Conservation (phyloP, 2,329 filamentous ascomycete genomes). For the Zasmidium cellare region DNA sequence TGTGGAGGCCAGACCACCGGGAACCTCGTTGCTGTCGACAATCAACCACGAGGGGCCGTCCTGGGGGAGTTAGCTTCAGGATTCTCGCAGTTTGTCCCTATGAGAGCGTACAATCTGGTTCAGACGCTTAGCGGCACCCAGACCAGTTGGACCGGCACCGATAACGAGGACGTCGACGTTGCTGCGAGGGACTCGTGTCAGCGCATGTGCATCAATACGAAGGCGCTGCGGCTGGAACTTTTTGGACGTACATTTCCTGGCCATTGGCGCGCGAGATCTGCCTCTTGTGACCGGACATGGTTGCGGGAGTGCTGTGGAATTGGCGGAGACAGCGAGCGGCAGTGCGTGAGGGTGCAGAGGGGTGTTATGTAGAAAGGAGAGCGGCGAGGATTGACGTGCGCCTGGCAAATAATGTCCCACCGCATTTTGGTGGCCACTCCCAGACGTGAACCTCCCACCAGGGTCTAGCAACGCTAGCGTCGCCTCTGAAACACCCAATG, state of each 20-base stretch:
- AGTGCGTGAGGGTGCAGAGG: background rate
- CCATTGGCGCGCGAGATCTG: constrained; percentile 36
- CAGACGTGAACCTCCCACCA: too few species aligned
- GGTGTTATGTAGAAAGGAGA: background rate
- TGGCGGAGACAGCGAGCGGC: background rate
- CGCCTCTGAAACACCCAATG: background rate
- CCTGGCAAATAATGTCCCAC: background rate
- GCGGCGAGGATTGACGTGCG: background rate
- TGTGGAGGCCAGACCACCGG: constrained; percentile 93
- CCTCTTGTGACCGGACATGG: constrained; percentile 28
- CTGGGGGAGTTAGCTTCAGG: constrained; percentile 48
- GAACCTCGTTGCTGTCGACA: constrained; percentile 85
- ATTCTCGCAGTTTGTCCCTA: background rate
- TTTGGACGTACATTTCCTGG: constrained; percentile 31
- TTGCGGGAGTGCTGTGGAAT: constrained; percentile 4
- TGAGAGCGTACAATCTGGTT: constrained; percentile 77
- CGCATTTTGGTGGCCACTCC: background rate
- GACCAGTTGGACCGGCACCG: constrained; percentile 93
- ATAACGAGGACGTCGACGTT: constrained; percentile 97
- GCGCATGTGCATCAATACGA: background rate
- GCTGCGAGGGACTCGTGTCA: constrained; percentile 49
- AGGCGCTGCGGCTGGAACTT: background rate
- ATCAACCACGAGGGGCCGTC: constrained; percentile 94
- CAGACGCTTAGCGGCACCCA: constrained; percentile 96
- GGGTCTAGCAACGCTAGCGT: background rate